A percentile compares a stretch with the other conserved stretches of the same genome.
These are phyloP conservation scores for Phytophthora foliorum DNA, from an alignment of 352 stramenopile species.

Conservation along the genomic window DNA sequence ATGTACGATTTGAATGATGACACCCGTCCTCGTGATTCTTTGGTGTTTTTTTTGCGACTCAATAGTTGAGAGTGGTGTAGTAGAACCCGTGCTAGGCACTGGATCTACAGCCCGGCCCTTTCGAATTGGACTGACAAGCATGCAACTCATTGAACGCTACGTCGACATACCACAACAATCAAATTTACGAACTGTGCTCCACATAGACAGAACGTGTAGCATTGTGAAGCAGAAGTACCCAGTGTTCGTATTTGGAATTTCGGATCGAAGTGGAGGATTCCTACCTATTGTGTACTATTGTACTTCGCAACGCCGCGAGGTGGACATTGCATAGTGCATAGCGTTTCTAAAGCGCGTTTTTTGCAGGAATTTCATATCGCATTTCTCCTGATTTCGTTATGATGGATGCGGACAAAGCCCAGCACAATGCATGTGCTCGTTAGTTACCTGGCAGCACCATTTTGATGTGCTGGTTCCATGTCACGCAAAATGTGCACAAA, in stretches of 20 bases:
- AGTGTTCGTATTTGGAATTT: constrained; percentile 9
- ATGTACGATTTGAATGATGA: background rate
- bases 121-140: constrained; percentile 6
- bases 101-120: background rate
- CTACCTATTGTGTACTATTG: constrained; percentile 4
- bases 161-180: background rate
- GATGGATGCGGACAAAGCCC: no score
- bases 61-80: background rate
- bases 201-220: constrained; percentile 7
- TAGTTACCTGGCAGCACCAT: no score
- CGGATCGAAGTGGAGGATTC: constrained; percentile 8
- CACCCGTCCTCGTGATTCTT: background rate
- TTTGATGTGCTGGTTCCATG: no score
- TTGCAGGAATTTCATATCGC: constrained; percentile 1
- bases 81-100: background rate
- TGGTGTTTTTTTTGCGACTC: background rate
- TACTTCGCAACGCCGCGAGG: background rate
- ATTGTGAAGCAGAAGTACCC: constrained; percentile 12
- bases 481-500: no score
- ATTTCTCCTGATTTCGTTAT: background rate
- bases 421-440: no score
- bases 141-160: background rate
- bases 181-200: background rate
- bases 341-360: constrained; percentile 1
- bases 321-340: constrained; percentile 2